Evolutionary conservation across 345 rosid species (phyloP), one percentile per base, ranked within the genome.

Genomic region (Populus nigra): DNA sequence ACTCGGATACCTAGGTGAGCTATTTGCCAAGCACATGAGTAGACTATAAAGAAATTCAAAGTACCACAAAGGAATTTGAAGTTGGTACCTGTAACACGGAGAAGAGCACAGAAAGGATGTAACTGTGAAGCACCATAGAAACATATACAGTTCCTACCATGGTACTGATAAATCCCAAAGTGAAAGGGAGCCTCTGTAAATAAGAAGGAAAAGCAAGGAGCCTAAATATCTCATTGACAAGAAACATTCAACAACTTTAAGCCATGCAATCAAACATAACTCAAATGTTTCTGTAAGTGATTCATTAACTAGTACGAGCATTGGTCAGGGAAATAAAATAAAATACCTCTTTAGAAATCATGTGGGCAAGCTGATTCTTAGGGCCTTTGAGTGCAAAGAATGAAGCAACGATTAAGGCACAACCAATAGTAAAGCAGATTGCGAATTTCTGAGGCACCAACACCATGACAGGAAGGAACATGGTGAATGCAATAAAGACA

Each of bases 381-480:
- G 99, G 93, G 79, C 97, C 99, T 82, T 91, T 90, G 72, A 96
- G 94, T 27, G 97, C 93, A 18, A 93, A 93, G 84, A 96, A 93
- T 4, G 98, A 92, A 11, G 91, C 93, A 68, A 93, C 88, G 76
- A 93, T 95, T 75, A 95, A 90, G 72, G 86, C 84, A 82, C 97
- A 92, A 49, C 99, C 99, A 38, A 93, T 78, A 36, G 98, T 93
- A 81, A 96, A 93, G 86, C 97, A 93, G 73, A 91, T 88, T 35
- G 98, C 94, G 73, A 96, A 96, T 71, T 93, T 96, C 91, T 96
- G 97, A 31, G 99, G 97, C 91, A 92, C 85, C 74, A 96, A 65
- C 68, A 93, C 99, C 90, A 93, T 93, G 77, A 93, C 89, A 0
- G 99, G 98, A 72, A 96, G 99, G 83, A 96, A 96, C 93, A 93